Evolutionary conservation across 441 rosid genomes (phyloP).

Genomic region (Geranium incanum): DNA sequence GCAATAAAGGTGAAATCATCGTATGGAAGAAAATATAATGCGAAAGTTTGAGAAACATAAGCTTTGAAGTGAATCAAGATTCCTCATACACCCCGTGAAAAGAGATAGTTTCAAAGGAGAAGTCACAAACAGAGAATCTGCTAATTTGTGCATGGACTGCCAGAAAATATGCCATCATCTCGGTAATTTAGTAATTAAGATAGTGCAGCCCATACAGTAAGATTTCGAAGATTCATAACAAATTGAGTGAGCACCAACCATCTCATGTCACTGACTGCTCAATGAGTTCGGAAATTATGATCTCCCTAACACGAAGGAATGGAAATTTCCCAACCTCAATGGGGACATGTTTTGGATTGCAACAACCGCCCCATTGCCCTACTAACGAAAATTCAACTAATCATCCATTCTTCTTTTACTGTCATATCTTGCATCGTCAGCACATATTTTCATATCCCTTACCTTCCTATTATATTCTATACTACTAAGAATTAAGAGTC

Average conservation of each 20-base stretch:
- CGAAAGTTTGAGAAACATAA: neutral
- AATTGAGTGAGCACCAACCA: neutral
- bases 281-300: neutral
- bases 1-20: slow-evolving; percentile 13
- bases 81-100: neutral
- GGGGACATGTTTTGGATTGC: too few species aligned
- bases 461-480: too few species aligned
- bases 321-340: too few species aligned
- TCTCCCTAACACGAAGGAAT: neutral
- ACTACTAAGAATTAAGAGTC: too few species aligned
- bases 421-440: too few species aligned
- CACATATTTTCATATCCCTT: too few species aligned
- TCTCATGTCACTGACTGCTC: neutral
- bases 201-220: neutral
- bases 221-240: neutral
- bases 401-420: neutral
- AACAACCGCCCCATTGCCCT: too few species aligned
- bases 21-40: slow-evolving; percentile 4
- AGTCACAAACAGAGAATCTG: slow-evolving; percentile 1
- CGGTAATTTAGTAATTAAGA: neutral
- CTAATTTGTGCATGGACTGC: neutral
- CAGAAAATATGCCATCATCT: neutral
- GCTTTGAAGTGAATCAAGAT: slow-evolving; percentile 5
- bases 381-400: neutral
- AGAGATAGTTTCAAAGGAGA: neutral